A percentile compares a stretch with the other conserved stretches of the same genome.
phyloP scores from a whole-genome alignment of 371 early-diverging fungal genomes.

The Circinella umbellata region DNA sequence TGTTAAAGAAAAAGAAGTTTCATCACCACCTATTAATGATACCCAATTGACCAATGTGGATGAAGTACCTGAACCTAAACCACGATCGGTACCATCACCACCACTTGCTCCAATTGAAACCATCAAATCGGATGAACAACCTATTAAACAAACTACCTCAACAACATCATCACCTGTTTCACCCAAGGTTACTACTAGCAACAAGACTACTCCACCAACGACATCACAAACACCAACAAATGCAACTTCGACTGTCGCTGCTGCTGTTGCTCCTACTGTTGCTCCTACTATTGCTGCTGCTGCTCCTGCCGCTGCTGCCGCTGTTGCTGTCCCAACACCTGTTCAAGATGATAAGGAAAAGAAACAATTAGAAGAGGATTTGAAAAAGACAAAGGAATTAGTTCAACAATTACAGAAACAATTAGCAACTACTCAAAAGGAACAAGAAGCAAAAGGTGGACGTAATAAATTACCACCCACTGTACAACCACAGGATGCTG shows the following conservation, averaged over 20 bases:
- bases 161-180: not conserved
- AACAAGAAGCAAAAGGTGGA: constrained; percentile 27
- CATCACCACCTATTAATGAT: not conserved
- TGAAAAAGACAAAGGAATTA: constrained; percentile 28
- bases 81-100: constrained; percentile 6
- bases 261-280: not conserved
- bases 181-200: not conserved
- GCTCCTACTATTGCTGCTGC: not conserved
- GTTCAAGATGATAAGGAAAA: constrained; percentile 19
- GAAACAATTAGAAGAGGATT: constrained; percentile 26
- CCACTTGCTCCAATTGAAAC: constrained; percentile 3
- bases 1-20: no score
- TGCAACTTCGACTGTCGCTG: no score
- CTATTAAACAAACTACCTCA: not conserved
- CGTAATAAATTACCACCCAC: constrained; percentile 38
- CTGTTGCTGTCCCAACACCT: not conserved
- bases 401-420: constrained; percentile 32
- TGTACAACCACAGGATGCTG: constrained; percentile 51
- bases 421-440: constrained; percentile 25
- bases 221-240: not conserved
- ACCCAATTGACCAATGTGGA: not conserved
- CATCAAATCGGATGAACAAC: not conserved
- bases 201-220: not conserved
- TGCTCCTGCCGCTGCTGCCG: not conserved
- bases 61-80: constrained; percentile 17